Evolutionary conservation across 169 alveolate genomes (phyloP), one percentile per base, ranked within the genome.

Genomic region (Cryptosporidium bovis): DNA sequence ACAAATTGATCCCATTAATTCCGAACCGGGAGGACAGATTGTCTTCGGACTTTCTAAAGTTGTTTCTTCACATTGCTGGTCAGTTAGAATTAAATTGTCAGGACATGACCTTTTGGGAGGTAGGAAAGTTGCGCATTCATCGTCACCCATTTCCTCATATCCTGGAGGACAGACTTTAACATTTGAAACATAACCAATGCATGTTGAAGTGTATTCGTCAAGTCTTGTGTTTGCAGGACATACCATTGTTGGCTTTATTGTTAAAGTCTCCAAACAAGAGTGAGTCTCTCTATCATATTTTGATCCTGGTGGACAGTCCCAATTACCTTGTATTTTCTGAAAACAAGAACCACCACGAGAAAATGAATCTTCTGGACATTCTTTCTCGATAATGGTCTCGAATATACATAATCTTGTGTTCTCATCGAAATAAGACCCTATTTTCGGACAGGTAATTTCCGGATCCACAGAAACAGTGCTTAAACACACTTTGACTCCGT

Each of bases 261-360:
- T 36, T 44, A 77, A 2, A 27, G 46, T 62, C 40, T 77, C 85
- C 18, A 56, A 36, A 29, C 85, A 77, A 20, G 46, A 27, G n/a
- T 77, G 85, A 3, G 7, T 40, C 12, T 77, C 58, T 7, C 60
- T 8, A 27, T 77, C 62, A 60, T 77, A 77, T 60, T 29, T 62
- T 18, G 85, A 29, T 16, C 85, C 85, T n/a, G 71, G 51, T n/a
- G 85, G 85, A 77, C 85, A 77, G 15, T 77, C 71, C 85, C 85
- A 77, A 5, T 40, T 46, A 12, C 64, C 65, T 29, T 62, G 31
- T 24, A 77, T 66, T 58, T 77, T 77, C 56, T 50, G n/a, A n/a
- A 62, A 18, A 44, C 85, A 77, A 16, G 62, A 34, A 60, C 62
- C 64, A 31, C 51, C 62, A 13, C 60, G 46, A 7, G 46, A 36